A percentile compares a stretch with the other conserved stretches of the same genome.
phyloP scores from a whole-genome alignment of 2,329 filamentous ascomycete species.

The Diaporthe caulivora region DNA sequence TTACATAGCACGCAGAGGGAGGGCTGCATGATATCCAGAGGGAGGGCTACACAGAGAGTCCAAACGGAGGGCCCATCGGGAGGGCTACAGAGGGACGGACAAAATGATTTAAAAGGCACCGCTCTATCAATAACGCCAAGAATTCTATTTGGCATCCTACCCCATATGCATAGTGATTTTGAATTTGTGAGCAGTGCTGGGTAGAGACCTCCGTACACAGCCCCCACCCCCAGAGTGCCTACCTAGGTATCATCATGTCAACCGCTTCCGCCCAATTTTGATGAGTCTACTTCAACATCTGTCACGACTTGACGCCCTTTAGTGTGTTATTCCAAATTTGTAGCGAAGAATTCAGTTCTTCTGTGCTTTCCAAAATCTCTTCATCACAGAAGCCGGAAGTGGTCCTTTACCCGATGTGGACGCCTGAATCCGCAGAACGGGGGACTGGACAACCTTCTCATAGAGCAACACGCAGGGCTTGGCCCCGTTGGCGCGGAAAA shows the following conservation, averaged over 20 bases:
- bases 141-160: too few relatives aligned
- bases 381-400: background rate
- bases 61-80: too few relatives aligned
- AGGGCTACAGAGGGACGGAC: too few relatives aligned
- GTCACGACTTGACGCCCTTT: background rate
- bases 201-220: too few relatives aligned
- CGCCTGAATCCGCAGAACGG: background rate
- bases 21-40: too few relatives aligned
- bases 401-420: background rate
- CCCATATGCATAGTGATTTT: too few relatives aligned
- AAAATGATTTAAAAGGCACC: too few relatives aligned
- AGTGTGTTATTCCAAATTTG: background rate
- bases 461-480: slow-evolving; percentile 15
- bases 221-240: too few relatives aligned
- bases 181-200: too few relatives aligned
- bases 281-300: background rate
- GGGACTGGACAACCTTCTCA: background rate
- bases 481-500: background rate
- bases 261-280: background rate
- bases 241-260: background rate
- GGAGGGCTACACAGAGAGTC: too few relatives aligned
- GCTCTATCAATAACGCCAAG: too few relatives aligned
- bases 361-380: background rate
- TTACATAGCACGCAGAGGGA: too few relatives aligned
- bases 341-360: background rate